Conservation (phyloP, 208 protist species). For the Crithidia expoeki region DNA sequence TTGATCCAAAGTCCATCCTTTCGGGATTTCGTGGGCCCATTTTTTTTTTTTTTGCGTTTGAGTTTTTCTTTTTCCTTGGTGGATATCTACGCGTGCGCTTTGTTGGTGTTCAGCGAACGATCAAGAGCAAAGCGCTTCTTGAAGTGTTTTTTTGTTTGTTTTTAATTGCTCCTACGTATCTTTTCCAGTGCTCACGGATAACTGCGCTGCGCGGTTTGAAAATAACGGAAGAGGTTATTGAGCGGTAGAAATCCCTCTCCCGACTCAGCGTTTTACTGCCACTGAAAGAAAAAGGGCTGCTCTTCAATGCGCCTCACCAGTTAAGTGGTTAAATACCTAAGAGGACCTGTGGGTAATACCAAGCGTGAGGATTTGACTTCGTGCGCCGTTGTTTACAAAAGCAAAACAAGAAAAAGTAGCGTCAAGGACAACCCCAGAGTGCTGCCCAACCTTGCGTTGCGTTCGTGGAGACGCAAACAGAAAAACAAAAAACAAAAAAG, state of each 20-base stretch:
- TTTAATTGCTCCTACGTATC: no score
- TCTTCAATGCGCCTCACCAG: no score
- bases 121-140: not conserved
- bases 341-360: no score
- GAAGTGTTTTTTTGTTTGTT: not conserved
- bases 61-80: not conserved
- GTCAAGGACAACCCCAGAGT: not conserved
- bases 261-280: no score
- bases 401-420: not conserved
- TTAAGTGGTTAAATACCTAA: no score
- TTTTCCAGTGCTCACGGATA: no score
- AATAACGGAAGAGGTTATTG: not conserved
- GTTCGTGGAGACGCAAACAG: no score
- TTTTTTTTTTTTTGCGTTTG: conserved; percentile 12
- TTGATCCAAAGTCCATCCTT: conserved; percentile 9
- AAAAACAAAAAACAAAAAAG: not conserved
- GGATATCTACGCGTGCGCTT: conserved; percentile 3
- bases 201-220: not conserved
- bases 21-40: not conserved
- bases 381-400: not conserved
- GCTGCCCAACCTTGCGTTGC: not conserved
- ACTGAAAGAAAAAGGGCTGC: no score
- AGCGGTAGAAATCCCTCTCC: no score
- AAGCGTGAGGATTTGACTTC: not conserved
- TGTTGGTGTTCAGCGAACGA: not conserved